Evolutionary conservation across 495 filamentous ascomycete genomes (phyloP), one percentile per base, ranked within the genome.

Genomic region (Aspergillus conjunctus): DNA sequence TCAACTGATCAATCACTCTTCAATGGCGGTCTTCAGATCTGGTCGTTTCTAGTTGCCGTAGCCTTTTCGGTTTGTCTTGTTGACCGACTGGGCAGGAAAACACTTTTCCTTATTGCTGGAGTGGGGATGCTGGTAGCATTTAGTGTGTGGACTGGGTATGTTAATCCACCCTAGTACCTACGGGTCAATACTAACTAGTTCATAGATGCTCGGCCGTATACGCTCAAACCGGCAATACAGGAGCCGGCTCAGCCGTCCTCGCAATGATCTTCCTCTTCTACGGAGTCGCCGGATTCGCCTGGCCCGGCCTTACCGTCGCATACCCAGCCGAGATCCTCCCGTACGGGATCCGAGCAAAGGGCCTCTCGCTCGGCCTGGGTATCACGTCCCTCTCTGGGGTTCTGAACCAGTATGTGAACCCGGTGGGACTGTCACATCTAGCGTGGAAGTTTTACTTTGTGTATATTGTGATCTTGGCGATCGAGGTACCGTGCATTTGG

Each of bases 281-380:
- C 62, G 60, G 69, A 30, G 80, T 76, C 46, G 81, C 54, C 6
- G 54, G 54, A 11, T 56, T 56, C 21, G 54, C 54, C 1, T 56
- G 39, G 54, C 54, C 39, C 3, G 54, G 54, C 12, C 30, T 56
- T 9, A 56, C 54, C 14, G 39, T 88, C 55, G 81, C 87, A 26
- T 88, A 88, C 61, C 80, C 82, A 0, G 77, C 87, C 15, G 88
- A 90, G 76, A 83, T 91, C 21, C 72, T 88, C 14, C 86, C 87
- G 0, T 91, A 85, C 71, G 81, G 84, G 44, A 75, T 91, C 51
- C 83, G 87, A 17, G 85, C 87, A 17, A 91, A 89, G 76, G 87
- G 88, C 21, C 82, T 90, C 74, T 85, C 88, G 71, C 73, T 86
- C 48, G 82, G 81, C 70, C 80, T 85, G 53, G 77, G 87, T 31